Percentiles rank a stretch among this genome's conserved stretches.
Conservation (phyloP, 257 asterid species). For the Fraxinus cuspidata region DNA sequence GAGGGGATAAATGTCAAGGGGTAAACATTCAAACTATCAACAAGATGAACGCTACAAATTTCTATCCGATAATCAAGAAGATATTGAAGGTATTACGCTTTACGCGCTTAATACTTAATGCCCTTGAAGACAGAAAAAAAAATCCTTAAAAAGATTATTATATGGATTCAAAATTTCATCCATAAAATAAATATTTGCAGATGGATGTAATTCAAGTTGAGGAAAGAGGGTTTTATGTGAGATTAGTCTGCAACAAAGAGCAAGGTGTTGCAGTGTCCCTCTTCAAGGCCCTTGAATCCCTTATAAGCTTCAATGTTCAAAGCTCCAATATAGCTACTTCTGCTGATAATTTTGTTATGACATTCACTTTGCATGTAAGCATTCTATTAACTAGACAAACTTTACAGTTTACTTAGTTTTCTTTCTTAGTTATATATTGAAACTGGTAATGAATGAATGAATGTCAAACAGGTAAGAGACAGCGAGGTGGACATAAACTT, state of each 20-base stretch:
- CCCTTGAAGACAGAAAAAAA: background rate
- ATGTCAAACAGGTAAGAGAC: constrained; percentile 47
- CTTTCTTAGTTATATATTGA: background rate
- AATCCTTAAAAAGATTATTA: background rate
- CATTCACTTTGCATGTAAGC: constrained; percentile 69
- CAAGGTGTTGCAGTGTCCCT: constrained; percentile 54
- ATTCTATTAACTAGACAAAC: background rate
- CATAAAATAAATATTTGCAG: constrained; percentile 29
- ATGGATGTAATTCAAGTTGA: constrained; percentile 65
- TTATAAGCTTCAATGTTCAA: constrained; percentile 42
- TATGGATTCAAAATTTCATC: background rate
- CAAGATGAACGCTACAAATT: constrained; percentile 14
- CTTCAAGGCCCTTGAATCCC: constrained; percentile 63
- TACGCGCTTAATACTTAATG: background rate
- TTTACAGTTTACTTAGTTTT: background rate
- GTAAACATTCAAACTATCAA: constrained; percentile 26
- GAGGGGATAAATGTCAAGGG: constrained; percentile 24
- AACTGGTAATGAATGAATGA: background rate
- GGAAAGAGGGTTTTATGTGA: constrained; percentile 60
- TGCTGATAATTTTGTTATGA: constrained; percentile 47
- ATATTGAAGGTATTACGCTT: constrained; percentile 48
- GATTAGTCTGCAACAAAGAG: constrained; percentile 47
- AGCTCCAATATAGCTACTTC: constrained; percentile 58
- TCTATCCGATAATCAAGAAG: constrained; percentile 46
- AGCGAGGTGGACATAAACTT: constrained; percentile 46